phyloP scores from a whole-genome alignment of 345 rosid species.

The Carallia pectinifolia region DNA sequence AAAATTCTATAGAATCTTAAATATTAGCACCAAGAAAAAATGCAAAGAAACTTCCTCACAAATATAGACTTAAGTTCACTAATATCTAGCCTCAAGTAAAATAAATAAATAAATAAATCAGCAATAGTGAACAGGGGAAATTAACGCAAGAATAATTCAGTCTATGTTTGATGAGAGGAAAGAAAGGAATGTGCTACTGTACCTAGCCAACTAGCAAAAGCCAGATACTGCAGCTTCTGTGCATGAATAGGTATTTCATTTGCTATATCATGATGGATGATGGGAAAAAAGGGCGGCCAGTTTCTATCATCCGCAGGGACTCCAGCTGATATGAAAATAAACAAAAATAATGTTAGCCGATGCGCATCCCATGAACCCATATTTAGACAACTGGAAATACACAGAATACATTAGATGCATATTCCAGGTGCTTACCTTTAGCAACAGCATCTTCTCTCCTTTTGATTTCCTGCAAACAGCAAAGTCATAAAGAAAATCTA shows the following conservation, averaged over 20 bases:
- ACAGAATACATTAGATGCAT: background rate
- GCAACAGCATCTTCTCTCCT: constrained; percentile 75
- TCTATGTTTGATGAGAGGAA: background rate
- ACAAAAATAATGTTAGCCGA: background rate
- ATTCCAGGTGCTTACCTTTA: constrained; percentile 37
- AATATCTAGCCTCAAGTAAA: background rate
- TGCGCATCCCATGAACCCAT: background rate
- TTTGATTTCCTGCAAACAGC: constrained; percentile 56
- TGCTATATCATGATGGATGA: constrained; percentile 95
- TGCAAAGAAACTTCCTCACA: too few species aligned
- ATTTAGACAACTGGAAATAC: background rate
- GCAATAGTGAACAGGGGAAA: background rate
- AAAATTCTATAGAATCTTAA: too few species aligned
- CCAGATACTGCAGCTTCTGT: constrained; percentile 93
- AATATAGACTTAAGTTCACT: background rate
- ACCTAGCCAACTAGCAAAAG: constrained; percentile 99
- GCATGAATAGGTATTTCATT: constrained; percentile 94
- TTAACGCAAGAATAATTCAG: background rate
- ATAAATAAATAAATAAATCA: background rate
- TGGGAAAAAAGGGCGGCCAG: constrained; percentile 96
- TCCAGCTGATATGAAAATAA: constrained; percentile 56
- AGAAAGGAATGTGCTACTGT: constrained; percentile 7
- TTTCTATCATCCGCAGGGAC: constrained; percentile 65
- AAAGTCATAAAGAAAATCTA: constrained; percentile 23
- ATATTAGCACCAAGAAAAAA: too few species aligned